Evolutionary conservation across 108 stramenopile genomes (phyloP), one percentile per base, ranked within the genome.

Genomic region (Skeletonema potamos): DNA sequence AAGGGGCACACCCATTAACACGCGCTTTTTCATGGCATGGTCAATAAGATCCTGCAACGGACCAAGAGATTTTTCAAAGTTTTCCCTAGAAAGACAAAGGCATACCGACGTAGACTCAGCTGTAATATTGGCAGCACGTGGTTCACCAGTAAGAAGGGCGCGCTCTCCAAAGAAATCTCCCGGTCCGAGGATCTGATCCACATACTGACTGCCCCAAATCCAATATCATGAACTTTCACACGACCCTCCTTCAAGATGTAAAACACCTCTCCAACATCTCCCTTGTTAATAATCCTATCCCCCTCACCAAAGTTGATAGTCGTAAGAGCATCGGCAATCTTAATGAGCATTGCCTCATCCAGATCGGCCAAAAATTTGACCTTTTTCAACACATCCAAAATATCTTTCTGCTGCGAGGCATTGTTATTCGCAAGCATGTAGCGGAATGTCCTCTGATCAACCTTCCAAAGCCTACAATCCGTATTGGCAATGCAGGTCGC

Each of bases 161-260:
- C 96, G 88, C 73, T 99, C 98, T 27, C 98, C 98, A 71, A 99
- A 99, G 76, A 85, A 97, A 71, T 97, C 96, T 28, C 98, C 96
- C 9, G 82, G 74, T 17, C 68, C 72, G 20, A 86, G 61, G 33
- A 74, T 48, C 72, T 92, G 90, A 82, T 64, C 90, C 74, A 68
- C 90, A 62, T 74, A 87, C 67, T 79, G 87, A 81, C 81, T 83
- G 58, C 93, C 28, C 93, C 93, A 57, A 92, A 89, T 29, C 88
- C 91, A 78, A 92, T 92, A 48, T 89, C 88, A 32, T 89, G 87
- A 27, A 86, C 86, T 66, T 86, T 92, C 58, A 92, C 92, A 13
- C 71, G 81, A 48, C 97, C 97, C 66, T 96, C 92, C 27, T 93
- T 89, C 11, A 98, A 66, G 64, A 98, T 95, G 88, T 95, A 98